Percentiles rank a stretch among this genome's conserved stretches.
phyloP scores from a whole-genome alignment of 495 filamentous ascomycete genomes.

The Aspergillus conjunctus region DNA sequence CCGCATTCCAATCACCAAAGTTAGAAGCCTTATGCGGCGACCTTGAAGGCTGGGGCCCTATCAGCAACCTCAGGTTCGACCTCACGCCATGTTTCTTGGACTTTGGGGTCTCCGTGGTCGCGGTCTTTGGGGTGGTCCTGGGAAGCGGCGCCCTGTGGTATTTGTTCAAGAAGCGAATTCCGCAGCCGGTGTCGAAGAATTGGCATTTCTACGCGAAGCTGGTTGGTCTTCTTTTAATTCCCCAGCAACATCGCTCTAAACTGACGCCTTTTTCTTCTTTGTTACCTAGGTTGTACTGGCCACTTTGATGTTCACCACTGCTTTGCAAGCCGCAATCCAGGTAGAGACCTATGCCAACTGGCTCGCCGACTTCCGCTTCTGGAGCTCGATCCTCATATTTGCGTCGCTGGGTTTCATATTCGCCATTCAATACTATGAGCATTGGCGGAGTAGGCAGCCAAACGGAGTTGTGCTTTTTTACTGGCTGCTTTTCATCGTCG shows the following conservation, averaged over 20 bases:
- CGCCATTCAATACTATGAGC: conserved; percentile 89
- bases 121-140: conserved; percentile 71
- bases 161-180: conserved; percentile 65
- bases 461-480: conserved; percentile 95
- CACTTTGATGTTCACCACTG: conserved; percentile 66
- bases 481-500: conserved; percentile 88
- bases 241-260: conserved; percentile 19
- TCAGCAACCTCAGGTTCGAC: conserved; percentile 81
- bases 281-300: conserved; percentile 67
- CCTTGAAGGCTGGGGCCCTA: conserved; percentile 90
- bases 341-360: conserved; percentile 70
- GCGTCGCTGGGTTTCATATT: conserved; percentile 78
- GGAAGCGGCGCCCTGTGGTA: conserved; percentile 77
- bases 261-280: conserved; percentile 16
- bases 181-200: conserved; percentile 71
- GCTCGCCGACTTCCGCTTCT: conserved; percentile 84
- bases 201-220: conserved; percentile 96
- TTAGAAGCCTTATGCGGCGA: conserved; percentile 80
- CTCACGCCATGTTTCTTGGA: conserved; percentile 97
- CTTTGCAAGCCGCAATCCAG: conserved; percentile 75
- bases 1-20: conserved; percentile 34
- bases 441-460: conserved; percentile 82
- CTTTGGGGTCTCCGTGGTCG: conserved; percentile 75
- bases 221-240: conserved; percentile 51
- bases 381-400: conserved; percentile 79